phyloP scores from a whole-genome alignment of 2,329 filamentous ascomycete species.

The Trichophyton simii region DNA sequence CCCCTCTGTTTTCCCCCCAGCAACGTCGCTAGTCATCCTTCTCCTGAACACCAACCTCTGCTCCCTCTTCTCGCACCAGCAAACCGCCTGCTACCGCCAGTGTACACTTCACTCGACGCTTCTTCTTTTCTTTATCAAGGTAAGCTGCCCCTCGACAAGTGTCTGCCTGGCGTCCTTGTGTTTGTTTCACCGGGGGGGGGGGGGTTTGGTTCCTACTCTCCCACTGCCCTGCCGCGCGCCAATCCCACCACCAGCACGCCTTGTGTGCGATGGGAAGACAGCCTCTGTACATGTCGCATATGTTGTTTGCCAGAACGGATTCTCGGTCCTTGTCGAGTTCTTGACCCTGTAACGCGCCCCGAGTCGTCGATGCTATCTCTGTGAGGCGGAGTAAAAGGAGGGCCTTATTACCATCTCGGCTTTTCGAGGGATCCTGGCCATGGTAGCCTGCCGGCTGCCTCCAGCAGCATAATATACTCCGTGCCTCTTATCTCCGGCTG shows the following conservation, averaged over 20 bases:
- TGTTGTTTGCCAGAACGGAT: not conserved
- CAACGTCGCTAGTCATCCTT: slow-evolving; percentile 5
- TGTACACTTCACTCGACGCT: slow-evolving; percentile 12
- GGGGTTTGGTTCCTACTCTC: not conserved
- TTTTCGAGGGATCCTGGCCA: not conserved
- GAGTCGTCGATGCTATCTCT: not conserved
- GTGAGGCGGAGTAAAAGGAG: not conserved
- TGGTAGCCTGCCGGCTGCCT: not conserved
- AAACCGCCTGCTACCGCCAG: not conserved
- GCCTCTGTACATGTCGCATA: not conserved
- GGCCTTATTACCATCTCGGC: not conserved
- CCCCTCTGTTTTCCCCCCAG: slow-evolving; percentile 4
- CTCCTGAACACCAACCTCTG: not conserved
- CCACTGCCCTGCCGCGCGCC: slow-evolving; percentile 1
- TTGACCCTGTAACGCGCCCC: not conserved
- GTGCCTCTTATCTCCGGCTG: not conserved
- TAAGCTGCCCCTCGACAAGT: slow-evolving; percentile 1
- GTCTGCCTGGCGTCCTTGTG: not conserved
- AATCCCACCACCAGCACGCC: not conserved
- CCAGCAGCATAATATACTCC: not conserved
- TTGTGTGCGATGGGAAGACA: not conserved
- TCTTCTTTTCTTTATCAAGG: slow-evolving; percentile 9
- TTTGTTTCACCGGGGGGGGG: slow-evolving; percentile 1
- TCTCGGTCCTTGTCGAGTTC: not conserved
- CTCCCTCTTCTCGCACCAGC: not conserved